These are phyloP conservation scores for Hippophae rhamnoides DNA, from an alignment of 306 rosid genomes.

Conservation along the genomic window DNA sequence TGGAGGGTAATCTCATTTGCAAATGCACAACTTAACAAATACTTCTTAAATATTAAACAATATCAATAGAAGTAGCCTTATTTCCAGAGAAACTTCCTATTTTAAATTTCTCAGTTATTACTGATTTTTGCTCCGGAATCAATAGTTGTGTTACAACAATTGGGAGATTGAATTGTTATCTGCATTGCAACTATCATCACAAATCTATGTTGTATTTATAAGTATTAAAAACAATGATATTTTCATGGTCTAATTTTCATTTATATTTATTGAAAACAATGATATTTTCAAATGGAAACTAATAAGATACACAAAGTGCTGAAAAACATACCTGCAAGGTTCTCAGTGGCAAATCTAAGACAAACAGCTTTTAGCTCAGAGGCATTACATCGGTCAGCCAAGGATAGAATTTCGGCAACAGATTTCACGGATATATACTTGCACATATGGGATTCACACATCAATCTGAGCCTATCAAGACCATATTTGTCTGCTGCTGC, in stretches of 20 bases:
- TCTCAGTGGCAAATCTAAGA: conserved; percentile 86
- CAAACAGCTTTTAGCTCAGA: conserved; percentile 74
- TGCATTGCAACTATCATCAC: too few species aligned
- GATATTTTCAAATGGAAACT: not conserved
- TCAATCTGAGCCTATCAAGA: conserved; percentile 67
- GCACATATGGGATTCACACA: conserved; percentile 95
- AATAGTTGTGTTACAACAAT: too few species aligned
- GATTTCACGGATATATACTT: conserved; percentile 75
- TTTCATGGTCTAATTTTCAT: not conserved
- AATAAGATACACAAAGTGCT: not conserved
- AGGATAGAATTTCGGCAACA: conserved; percentile 75
- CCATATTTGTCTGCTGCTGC: conserved; percentile 88
- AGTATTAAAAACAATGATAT: not conserved
- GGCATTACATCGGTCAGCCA: conserved; percentile 76
- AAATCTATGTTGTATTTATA: not conserved
- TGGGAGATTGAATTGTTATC: too few species aligned
- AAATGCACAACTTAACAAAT: too few species aligned
- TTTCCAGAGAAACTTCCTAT: too few species aligned
- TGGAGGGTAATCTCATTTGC: too few species aligned
- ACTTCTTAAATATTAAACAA: too few species aligned
- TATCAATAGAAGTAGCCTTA: too few species aligned
- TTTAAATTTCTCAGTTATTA: too few species aligned
- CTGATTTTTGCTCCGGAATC: too few species aligned
- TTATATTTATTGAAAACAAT: not conserved
- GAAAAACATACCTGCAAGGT: conserved; percentile 66